A percentile compares a stretch with the other conserved stretches of the same genome.
Evolutionary conservation across 2,329 filamentous ascomycete species (phyloP).

Genomic region (Neocucurbitaria cava): DNA sequence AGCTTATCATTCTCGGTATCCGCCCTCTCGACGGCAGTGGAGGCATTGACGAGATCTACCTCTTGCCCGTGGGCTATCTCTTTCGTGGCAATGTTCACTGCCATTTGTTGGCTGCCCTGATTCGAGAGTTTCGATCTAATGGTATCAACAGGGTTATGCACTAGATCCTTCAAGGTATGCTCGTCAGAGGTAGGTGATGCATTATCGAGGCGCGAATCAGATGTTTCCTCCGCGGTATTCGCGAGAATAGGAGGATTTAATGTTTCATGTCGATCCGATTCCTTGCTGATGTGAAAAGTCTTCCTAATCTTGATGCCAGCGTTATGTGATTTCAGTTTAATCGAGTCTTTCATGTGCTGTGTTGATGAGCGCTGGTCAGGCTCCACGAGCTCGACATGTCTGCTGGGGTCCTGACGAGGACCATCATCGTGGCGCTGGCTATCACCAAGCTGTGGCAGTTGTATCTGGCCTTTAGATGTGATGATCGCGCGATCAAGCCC

Average conservation of each 20-base stretch:
- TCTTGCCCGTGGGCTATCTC: constrained; percentile 47
- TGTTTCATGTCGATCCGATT: constrained; percentile 16
- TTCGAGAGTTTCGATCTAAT: constrained; percentile 29
- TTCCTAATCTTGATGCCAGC: constrained; percentile 31
- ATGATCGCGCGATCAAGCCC: constrained; percentile 24
- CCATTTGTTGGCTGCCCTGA: constrained; percentile 32
- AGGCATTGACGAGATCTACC: constrained; percentile 45
- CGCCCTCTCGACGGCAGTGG: constrained; percentile 29
- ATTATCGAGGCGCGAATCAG: constrained; percentile 26
- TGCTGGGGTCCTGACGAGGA: not conserved
- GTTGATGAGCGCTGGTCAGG: constrained; percentile 16
- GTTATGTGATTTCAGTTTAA: constrained; percentile 28
- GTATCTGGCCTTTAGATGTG: constrained; percentile 14
- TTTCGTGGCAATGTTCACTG: constrained; percentile 53
- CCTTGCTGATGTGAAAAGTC: constrained; percentile 31
- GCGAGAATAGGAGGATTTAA: constrained; percentile 22
- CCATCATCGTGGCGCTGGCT: constrained; percentile 16
- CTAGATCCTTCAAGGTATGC: constrained; percentile 29
- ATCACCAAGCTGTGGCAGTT: constrained; percentile 3
- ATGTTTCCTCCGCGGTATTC: constrained; percentile 12
- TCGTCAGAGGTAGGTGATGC: constrained; percentile 27
- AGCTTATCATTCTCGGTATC: constrained; percentile 17
- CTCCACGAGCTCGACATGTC: not conserved
- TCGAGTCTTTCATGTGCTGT: constrained; percentile 15
- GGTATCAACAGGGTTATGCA: constrained; percentile 34